Conservation (phyloP, 768 basidiomycete species). For the Phylloporus arenicola region DNA sequence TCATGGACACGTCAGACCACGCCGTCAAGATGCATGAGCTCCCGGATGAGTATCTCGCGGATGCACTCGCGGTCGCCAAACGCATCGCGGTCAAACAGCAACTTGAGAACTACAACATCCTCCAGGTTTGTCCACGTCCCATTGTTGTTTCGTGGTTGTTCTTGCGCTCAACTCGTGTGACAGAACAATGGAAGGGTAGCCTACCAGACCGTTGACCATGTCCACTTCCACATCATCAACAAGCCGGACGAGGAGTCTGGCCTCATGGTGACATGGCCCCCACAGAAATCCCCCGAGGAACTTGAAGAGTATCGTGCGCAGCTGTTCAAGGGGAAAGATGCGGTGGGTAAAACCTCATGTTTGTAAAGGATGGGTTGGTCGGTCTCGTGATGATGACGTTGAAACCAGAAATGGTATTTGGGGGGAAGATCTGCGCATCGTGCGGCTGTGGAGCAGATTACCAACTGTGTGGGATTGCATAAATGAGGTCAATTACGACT, state of each 20-base stretch:
- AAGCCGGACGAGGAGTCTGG: constrained; percentile 73
- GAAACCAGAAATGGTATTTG: neutral
- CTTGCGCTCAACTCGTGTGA: neutral
- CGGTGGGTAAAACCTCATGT: neutral
- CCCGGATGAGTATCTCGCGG: constrained; percentile 75
- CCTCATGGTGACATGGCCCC: constrained; percentile 67
- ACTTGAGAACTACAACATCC: constrained; percentile 76
- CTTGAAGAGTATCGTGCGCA: constrained; percentile 3
- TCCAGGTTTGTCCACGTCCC: constrained; percentile 42
- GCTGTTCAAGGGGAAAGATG: constrained; percentile 1
- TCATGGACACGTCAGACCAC: constrained; percentile 53
- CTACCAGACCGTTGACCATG: constrained; percentile 72
- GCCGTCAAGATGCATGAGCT: constrained; percentile 80
- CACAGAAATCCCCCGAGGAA: constrained; percentile 8
- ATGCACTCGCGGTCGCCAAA: constrained; percentile 77
- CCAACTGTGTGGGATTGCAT: neutral
- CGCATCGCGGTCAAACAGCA: constrained; percentile 72
- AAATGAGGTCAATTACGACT: neutral
- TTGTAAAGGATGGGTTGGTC: too few relatives aligned
- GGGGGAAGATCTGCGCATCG: neutral
- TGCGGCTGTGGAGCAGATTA: too few relatives aligned
- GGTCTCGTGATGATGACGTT: too few relatives aligned
- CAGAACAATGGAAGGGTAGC: constrained; percentile 67
- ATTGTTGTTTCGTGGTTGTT: neutral
- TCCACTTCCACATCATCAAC: constrained; percentile 91